Conservation (phyloP, 257 asterid species). For the Avicennia marina region DNA sequence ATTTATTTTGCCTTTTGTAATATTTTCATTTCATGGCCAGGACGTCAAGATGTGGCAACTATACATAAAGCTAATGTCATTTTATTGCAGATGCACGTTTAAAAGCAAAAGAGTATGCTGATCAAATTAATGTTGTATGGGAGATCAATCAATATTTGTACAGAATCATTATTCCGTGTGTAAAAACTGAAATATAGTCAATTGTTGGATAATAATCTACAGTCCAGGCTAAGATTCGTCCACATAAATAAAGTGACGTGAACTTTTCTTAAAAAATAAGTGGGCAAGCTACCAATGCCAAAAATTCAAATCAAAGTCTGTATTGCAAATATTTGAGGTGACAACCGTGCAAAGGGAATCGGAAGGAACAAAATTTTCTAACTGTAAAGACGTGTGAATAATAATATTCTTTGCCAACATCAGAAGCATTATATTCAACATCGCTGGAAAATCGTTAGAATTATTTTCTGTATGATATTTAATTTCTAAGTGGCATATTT, state of each 20-base stretch:
- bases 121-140: no score
- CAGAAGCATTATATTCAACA: conserved; percentile 31
- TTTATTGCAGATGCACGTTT: not conserved
- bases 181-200: no score
- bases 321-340: conserved; percentile 29
- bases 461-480: conserved; percentile 13
- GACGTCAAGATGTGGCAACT: conserved; percentile 4
- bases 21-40: conserved; percentile 6
- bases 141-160: no score
- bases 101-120: no score
- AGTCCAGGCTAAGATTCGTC: conserved; percentile 13
- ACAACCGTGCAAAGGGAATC: conserved; percentile 48
- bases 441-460: conserved; percentile 36
- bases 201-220: not conserved
- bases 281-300: conserved; percentile 16
- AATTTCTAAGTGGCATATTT: conserved; percentile 25
- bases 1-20: conserved; percentile 9
- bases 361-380: conserved; percentile 25
- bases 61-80: not conserved
- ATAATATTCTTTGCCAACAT: conserved; percentile 50
- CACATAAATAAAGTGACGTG: not conserved
- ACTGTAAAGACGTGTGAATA: conserved; percentile 35
- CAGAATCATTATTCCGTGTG: no score
- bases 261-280: not conserved
- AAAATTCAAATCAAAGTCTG: conserved; percentile 8